These are phyloP conservation scores for Malus hybrid DNA, from an alignment of 331 rosid species.

Conservation along the genomic window DNA sequence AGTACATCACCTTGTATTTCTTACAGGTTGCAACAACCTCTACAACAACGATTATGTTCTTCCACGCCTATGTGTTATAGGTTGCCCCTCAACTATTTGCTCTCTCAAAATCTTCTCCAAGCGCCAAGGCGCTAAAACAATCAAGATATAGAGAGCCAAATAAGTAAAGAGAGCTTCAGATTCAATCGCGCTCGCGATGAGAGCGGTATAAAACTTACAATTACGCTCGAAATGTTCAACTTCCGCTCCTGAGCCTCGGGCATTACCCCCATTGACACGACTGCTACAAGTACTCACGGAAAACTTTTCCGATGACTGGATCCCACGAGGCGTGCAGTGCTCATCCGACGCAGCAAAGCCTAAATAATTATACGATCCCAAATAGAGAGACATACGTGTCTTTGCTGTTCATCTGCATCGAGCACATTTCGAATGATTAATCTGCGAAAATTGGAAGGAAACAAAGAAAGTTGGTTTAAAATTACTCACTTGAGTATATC, in stretches of 20 bases:
- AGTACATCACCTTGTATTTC: conserved; percentile 43
- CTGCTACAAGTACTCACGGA: conserved; percentile 70
- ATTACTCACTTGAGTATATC: conserved; percentile 55
- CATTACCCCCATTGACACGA: conserved; percentile 64
- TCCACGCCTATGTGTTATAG: conserved; percentile 70
- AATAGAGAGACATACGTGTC: conserved; percentile 50
- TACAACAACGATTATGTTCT: conserved; percentile 60
- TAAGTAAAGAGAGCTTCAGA: not conserved
- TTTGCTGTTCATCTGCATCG: conserved; percentile 52
- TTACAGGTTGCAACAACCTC: conserved; percentile 70
- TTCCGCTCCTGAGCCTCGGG: conserved; percentile 72
- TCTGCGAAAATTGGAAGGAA: not conserved
- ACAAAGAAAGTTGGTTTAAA: not conserved
- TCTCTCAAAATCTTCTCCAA: conserved; percentile 67
- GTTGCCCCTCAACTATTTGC: conserved; percentile 72
- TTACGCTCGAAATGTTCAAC: conserved; percentile 65
- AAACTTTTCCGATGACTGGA: conserved; percentile 45
- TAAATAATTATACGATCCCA: conserved; percentile 71
- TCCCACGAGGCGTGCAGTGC: conserved; percentile 59
- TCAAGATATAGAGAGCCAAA: not conserved
- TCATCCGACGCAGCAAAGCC: conserved; percentile 75
- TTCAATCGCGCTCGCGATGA: not conserved
- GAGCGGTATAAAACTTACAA: conserved; percentile 30
- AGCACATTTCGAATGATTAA: not conserved
- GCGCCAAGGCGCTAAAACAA: conserved; percentile 45